Base-by-base conservation (phyloP, 352 stramenopile species). In the Thalassiosira ordinaria region DNA sequence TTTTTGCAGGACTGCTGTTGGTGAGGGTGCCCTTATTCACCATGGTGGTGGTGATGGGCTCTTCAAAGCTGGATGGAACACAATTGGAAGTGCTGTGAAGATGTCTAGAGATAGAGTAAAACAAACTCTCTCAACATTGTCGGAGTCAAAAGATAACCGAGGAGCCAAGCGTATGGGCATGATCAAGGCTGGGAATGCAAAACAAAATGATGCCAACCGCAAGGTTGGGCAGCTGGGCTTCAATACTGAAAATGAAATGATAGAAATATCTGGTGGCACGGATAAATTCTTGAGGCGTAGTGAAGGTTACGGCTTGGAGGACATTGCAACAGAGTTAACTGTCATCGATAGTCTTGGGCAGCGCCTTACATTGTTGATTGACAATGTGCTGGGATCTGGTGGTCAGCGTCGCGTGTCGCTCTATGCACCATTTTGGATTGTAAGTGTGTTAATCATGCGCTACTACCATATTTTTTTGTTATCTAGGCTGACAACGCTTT, bases 351-450 rank as follows among this genome's bases (percentile, higher is more conserved):
- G 87, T 62, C 64, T 94, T 62, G 92, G 93, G 2, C 93, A 96
- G 71, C 84, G 84, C 22, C 70, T 97, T 2, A 88, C 69, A 33
- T 76, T 97, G 18, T 78, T 82, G 18, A 89, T 96, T 56, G 92
- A 97, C 63, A 96, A 96, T 86, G 72, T 90, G n/a, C 72, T 92
- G 20, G 92, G 93, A 31, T 87, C 85, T 74, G 94, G 93, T 29
- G 94, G 92, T 11, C 92, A 96, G 69, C 81, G 93, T 20, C 84
- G 88, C 47, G 85, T 96, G 27, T 83, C 85, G 2, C 55, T 97
- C 37, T 96, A 91, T 70, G 95, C 82, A 52, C 94, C 94, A 9
- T 96, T 95, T 74, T 97, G 94, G 94, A 95, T 96, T 80, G 88
- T 59, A 35, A 71, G 51, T 65, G 9, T 24, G n/a, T 52, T 5